Conservation (phyloP, 495 filamentous ascomycete genomes). For the Clohesyomyces aquaticus region DNA sequence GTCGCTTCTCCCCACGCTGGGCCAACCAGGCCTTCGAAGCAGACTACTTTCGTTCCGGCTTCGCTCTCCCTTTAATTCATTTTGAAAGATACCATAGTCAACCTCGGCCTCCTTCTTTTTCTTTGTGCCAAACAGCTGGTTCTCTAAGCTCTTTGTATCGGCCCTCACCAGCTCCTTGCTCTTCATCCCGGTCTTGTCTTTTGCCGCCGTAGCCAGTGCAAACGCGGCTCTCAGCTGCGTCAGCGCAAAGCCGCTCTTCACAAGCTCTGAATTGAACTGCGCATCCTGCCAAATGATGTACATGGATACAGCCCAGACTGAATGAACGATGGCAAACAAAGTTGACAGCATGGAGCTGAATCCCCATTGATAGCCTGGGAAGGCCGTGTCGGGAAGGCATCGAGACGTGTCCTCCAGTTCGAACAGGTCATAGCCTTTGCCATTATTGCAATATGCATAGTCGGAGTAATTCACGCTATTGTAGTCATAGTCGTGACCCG, state of each 20-base stretch:
- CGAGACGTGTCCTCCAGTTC: background rate
- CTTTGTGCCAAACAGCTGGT: conserved; percentile 9
- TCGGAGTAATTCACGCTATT: background rate
- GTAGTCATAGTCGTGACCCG: background rate
- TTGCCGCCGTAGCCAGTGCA: conserved; percentile 9
- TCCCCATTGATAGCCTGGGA: conserved; percentile 29
- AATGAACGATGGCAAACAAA: conserved; percentile 25
- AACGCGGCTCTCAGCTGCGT: conserved; percentile 26
- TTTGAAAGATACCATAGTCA: conserved; percentile 5
- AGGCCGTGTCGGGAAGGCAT: conserved; percentile 27
- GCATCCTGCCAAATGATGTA: conserved; percentile 33
- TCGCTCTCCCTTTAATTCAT: background rate
- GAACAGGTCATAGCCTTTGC: background rate
- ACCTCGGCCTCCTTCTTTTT: conserved; percentile 20
- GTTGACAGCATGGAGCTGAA: conserved; percentile 25
- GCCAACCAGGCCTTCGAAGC: background rate
- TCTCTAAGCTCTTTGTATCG: conserved; percentile 17
- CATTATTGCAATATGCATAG: background rate
- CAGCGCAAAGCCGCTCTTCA: conserved; percentile 24
- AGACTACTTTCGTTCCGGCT: background rate
- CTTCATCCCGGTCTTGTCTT: conserved; percentile 14
- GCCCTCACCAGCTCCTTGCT: conserved; percentile 17
- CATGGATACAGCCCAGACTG: conserved; percentile 21
- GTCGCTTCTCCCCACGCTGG: no score
- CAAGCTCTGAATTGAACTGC: conserved; percentile 22